Evolutionary conservation across 176 grass and related monocot genomes (phyloP).

Genomic region (Bonia amplexicaulis): DNA sequence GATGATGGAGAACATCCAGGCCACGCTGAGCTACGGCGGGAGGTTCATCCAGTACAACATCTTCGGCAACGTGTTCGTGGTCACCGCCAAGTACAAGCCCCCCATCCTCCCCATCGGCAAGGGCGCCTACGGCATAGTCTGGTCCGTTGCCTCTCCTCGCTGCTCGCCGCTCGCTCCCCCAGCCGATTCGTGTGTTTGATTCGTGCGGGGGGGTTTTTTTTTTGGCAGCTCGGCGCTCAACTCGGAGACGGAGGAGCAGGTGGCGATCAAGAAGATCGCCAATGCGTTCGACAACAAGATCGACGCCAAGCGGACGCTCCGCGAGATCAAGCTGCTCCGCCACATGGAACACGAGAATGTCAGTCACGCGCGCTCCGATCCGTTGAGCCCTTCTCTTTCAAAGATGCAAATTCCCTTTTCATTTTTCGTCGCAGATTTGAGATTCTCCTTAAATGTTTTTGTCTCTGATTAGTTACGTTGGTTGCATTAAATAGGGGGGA

Average conservation of each 20-base stretch:
- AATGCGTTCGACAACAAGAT: constrained; percentile 99
- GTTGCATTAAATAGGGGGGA: constrained; percentile 35
- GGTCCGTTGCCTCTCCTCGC: constrained; percentile 23
- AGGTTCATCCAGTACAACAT: constrained; percentile 98
- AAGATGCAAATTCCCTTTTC: too few relatives aligned
- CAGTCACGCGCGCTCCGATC: constrained; percentile 7
- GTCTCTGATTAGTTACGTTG: background rate
- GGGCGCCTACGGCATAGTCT: constrained; percentile 98
- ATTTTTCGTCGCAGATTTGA: background rate
- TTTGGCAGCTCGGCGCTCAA: constrained; percentile 75
- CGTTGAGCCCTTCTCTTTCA: background rate
- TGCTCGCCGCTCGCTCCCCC: too few relatives aligned
- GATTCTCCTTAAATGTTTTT: constrained; percentile 16
- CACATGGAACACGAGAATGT: constrained; percentile 99
- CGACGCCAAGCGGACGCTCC: constrained; percentile 94
- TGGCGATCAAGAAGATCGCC: constrained; percentile 99
- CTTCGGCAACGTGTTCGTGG: constrained; percentile 95
- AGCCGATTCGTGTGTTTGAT: background rate
- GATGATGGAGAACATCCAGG: constrained; percentile 77
- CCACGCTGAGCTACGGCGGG: constrained; percentile 79
- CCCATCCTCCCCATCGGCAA: constrained; percentile 97
- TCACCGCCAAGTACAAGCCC: constrained; percentile 85
- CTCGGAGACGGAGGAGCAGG: constrained; percentile 90
- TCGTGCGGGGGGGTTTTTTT: background rate
- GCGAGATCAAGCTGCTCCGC: constrained; percentile 97